A percentile compares a stretch with the other conserved stretches of the same genome.
These are phyloP conservation scores for Fagopyrum homotropicum DNA, from an alignment of 148 eudicot genomes.

Conservation along the genomic window DNA sequence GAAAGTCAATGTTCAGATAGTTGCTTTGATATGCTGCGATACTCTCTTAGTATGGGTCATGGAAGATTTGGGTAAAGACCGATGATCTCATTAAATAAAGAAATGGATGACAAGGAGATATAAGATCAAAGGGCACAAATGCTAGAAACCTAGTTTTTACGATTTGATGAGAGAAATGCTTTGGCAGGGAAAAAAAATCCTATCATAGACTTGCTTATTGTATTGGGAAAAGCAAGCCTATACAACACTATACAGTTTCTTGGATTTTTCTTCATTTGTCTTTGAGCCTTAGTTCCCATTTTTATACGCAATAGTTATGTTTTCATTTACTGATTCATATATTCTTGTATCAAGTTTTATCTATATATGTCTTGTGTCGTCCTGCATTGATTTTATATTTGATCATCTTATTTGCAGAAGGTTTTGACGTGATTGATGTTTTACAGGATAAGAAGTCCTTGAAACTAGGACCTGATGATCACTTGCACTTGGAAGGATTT, in stretches of 20 bases:
- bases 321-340: not conserved
- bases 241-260: not conserved
- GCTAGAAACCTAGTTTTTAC: not conserved
- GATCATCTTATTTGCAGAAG: not conserved
- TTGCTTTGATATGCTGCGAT: not conserved
- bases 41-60: not conserved
- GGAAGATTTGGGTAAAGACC: not conserved
- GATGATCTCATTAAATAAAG: not conserved
- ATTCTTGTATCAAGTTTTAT: not conserved
- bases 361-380: not conserved
- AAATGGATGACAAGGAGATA: not conserved
- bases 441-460: slow-evolving; percentile 82
- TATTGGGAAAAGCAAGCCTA: not conserved
- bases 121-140: not conserved
- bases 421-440: slow-evolving; percentile 1
- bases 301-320: not conserved
- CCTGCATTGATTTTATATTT: not conserved
- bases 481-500: slow-evolving; percentile 85
- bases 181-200: not conserved
- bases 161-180: not conserved
- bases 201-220: not conserved
- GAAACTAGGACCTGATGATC: slow-evolving; percentile 71
- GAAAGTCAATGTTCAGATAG: not conserved
- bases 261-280: not conserved
- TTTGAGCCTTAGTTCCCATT: not conserved